Evolutionary conservation across 352 stramenopile species (phyloP), one percentile per base, ranked within the genome.

Genomic region (Phytophthora fragariae): DNA sequence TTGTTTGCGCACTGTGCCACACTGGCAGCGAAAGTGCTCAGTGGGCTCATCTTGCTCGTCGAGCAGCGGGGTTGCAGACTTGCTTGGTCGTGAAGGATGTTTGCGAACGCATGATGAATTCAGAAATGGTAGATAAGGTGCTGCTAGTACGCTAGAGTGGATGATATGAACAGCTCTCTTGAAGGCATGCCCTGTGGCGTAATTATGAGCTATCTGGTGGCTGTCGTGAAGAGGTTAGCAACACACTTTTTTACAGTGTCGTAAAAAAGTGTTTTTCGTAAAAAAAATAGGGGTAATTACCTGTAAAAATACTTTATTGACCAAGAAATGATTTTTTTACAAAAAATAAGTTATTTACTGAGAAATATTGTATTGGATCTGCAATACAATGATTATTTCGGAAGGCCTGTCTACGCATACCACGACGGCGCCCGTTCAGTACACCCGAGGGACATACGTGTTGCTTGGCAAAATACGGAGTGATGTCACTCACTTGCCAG

Each of bases 31-130:
- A 46, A 67, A 67, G 11, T 47, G 47, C 12, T n/a, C 14, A 1
- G 57, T 67, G 15, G 49, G 57, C 39, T 72, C 57, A 46, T 68
- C 50, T 58, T 62, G 50, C 9, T 15, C 49, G 39, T 72, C 57
- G 7, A 57, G 17, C 4, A 72, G 1, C 14, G 37, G 19, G 11
- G 46, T 2, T n/a, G 24, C 37, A 67, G 4, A 63, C 44, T 62
- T 67, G 37, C 7, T 41, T 54, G 15, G 41, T 66, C 14, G 29
- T 62, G 57, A 66, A 58, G 35, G 35, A 41, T 12, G 35, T 41
- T 41, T 41, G 35, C 9, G 35, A 41, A 41, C 35, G 35, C 35
- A 41, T 41, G 35, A 41, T 41, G 10, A 41, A 41, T 41, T 41
- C 35, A 41, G 35, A 41, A 41, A 41, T 41, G 35, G 10, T 41